Conservation (phyloP, 2,329 filamentous ascomycete species). For the Elsinoe perseae region DNA sequence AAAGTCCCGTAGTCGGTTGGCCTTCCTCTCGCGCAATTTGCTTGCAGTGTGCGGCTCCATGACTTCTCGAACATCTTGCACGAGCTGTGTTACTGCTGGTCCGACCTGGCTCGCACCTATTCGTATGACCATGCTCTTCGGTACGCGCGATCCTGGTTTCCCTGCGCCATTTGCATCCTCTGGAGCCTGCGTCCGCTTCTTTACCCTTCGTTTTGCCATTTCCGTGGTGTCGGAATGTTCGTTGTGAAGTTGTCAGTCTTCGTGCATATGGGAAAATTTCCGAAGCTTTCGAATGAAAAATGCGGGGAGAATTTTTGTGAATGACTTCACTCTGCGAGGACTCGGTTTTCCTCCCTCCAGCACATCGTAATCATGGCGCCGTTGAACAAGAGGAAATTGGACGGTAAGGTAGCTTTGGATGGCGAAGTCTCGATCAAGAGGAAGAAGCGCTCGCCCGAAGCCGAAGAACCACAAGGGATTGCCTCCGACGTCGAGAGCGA, state of each 20-base stretch:
- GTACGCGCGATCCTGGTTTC: slow-evolving; percentile 58
- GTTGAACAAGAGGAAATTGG: slow-evolving; percentile 15
- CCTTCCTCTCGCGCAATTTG: slow-evolving; percentile 78
- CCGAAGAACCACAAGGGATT: background rate
- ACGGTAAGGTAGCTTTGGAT: background rate
- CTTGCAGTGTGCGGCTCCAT: slow-evolving; percentile 95
- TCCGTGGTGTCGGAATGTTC: background rate
- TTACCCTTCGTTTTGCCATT: slow-evolving; percentile 76
- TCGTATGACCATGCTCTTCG: slow-evolving; percentile 97
- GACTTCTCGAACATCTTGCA: slow-evolving; percentile 80
- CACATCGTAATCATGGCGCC: background rate
- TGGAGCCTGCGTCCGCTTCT: slow-evolving; percentile 65
- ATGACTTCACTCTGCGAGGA: background rate
- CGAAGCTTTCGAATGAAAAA: background rate
- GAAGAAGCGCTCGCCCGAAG: slow-evolving; percentile 20
- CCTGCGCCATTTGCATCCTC: slow-evolving; percentile 43
- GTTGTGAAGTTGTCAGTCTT: background rate
- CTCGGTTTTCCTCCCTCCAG: background rate
- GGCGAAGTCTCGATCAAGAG: slow-evolving; percentile 9
- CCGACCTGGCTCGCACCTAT: slow-evolving; percentile 92
- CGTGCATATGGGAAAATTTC: slow-evolving; percentile 14
- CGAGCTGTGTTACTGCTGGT: slow-evolving; percentile 81
- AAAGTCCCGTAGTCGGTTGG: slow-evolving; percentile 85
- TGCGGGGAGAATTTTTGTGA: background rate
- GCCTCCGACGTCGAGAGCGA: slow-evolving; percentile 19